Conservation (phyloP, 306 rosid genomes). For the Pyrus pyrifolia region DNA sequence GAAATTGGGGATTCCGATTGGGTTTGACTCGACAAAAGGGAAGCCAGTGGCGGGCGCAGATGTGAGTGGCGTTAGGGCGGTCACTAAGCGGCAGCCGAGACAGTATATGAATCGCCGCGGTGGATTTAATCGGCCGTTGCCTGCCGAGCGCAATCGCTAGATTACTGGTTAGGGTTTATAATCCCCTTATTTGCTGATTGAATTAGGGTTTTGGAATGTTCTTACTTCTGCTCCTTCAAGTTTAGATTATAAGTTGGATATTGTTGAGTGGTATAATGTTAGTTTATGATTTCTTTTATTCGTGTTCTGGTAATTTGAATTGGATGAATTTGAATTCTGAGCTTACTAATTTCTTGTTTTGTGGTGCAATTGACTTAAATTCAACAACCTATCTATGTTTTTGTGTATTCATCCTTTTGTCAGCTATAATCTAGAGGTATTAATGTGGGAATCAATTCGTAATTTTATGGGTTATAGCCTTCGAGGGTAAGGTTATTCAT, state of each 20-base stretch:
- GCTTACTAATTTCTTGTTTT: neutral
- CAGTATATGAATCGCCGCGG: slow-evolving; percentile 99
- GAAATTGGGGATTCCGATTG: slow-evolving; percentile 78
- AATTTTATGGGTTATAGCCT: neutral
- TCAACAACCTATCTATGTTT: neutral
- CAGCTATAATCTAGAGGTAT: slow-evolving; percentile 1
- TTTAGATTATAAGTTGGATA: neutral
- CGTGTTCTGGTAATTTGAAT: neutral
- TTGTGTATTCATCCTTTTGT: neutral
- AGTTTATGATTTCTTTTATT: neutral
- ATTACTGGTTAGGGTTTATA: slow-evolving; percentile 24
- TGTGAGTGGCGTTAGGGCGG: slow-evolving; percentile 75
- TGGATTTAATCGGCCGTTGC: slow-evolving; percentile 95
- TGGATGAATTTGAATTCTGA: neutral
- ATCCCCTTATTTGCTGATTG: neutral
- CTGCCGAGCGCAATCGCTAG: slow-evolving; percentile 86
- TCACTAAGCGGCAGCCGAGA: slow-evolving; percentile 84
- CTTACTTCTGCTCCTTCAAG: neutral
- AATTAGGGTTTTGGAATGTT: neutral
- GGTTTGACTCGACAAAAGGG: slow-evolving; percentile 89
- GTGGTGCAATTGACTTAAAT: neutral
- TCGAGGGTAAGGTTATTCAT: neutral
- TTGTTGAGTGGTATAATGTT: neutral
- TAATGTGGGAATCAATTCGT: neutral
- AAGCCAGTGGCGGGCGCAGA: slow-evolving; percentile 88